Evolutionary conservation across 192 early-diverging fungal genomes (phyloP).

Genomic region (Umbelopsis vinacea): DNA sequence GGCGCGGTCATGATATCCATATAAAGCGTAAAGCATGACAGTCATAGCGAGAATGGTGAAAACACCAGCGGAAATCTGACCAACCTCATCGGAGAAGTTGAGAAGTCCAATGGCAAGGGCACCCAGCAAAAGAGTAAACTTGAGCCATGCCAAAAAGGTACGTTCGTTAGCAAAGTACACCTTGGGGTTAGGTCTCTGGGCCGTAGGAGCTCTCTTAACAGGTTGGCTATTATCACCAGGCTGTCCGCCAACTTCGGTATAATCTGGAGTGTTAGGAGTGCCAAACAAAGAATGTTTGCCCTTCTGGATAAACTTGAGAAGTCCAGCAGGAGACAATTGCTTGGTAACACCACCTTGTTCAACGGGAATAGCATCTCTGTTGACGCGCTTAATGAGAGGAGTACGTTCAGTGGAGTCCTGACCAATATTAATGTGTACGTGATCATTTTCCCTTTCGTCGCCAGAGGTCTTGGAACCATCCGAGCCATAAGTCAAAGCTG

Average conservation of each 20-base stretch:
- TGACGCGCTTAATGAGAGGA: constrained; percentile 26
- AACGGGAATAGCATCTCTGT: neutral
- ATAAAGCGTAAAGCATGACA: constrained; percentile 81
- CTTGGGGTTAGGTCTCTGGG: constrained; percentile 82
- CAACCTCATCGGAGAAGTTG: constrained; percentile 79
- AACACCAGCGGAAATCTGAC: constrained; percentile 67
- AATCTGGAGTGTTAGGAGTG: neutral
- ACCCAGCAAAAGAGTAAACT: constrained; percentile 75
- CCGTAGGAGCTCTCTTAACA: constrained; percentile 39
- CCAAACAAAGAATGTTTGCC: constrained; percentile 33
- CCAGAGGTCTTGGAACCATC: constrained; percentile 41
- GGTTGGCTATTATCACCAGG: neutral
- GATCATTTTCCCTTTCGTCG: constrained; percentile 37
- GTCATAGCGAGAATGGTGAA: constrained; percentile 75
- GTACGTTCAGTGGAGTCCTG: constrained; percentile 27
- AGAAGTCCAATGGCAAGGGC: constrained; percentile 74
- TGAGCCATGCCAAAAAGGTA: constrained; percentile 89
- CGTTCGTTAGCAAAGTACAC: constrained; percentile 95
- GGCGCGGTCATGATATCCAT: constrained; percentile 77
- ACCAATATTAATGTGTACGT: constrained; percentile 1
- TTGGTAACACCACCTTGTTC: constrained; percentile 24
- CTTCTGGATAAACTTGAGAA: constrained; percentile 34
- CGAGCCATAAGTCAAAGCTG: constrained; percentile 38
- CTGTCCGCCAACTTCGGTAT: neutral
- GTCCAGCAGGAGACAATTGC: constrained; percentile 40